Percentiles rank a stretch among this genome's conserved stretches.
Conservation (phyloP, 2,329 filamentous ascomycete genomes). For the Ophidiomyces ophidiicola region DNA sequence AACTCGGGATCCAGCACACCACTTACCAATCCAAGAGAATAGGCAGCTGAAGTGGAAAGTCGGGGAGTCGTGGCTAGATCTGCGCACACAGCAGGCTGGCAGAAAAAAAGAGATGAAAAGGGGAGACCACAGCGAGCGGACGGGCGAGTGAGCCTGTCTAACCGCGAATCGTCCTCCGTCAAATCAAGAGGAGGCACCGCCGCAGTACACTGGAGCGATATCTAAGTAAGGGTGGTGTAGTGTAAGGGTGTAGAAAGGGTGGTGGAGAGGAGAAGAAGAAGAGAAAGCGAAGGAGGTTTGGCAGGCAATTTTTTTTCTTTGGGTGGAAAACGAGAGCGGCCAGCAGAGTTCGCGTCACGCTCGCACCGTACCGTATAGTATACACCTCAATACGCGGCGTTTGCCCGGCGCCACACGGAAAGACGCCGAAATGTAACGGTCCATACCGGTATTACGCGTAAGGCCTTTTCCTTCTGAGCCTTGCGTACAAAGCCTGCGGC, state of each 20-base stretch:
- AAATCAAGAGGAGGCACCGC: constrained; percentile 17
- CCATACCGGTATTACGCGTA: not conserved
- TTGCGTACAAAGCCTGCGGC: not conserved
- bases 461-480: not conserved
- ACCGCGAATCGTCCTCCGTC: constrained; percentile 19
- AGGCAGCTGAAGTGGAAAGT: constrained; percentile 7
- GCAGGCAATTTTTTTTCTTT: constrained; percentile 13
- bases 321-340: not conserved
- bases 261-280: constrained; percentile 9
- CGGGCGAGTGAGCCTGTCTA: constrained; percentile 14
- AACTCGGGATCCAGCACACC: no score
- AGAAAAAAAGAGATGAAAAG: constrained; percentile 10
- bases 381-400: not conserved
- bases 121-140: constrained; percentile 13
- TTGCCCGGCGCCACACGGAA: not conserved
- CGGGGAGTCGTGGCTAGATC: constrained; percentile 9
- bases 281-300: constrained; percentile 9
- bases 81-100: constrained; percentile 6
- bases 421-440: not conserved
- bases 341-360: constrained; percentile 4
- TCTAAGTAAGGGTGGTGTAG: constrained; percentile 5
- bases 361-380: not conserved
- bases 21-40: constrained; percentile 10
- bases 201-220: constrained; percentile 11
- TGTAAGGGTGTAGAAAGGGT: constrained; percentile 7